A percentile compares a stretch with the other conserved stretches of the same genome.
Evolutionary conservation across 1,284 basidiomycete genomes (phyloP).

Genomic region (Omphalotus olearius): DNA sequence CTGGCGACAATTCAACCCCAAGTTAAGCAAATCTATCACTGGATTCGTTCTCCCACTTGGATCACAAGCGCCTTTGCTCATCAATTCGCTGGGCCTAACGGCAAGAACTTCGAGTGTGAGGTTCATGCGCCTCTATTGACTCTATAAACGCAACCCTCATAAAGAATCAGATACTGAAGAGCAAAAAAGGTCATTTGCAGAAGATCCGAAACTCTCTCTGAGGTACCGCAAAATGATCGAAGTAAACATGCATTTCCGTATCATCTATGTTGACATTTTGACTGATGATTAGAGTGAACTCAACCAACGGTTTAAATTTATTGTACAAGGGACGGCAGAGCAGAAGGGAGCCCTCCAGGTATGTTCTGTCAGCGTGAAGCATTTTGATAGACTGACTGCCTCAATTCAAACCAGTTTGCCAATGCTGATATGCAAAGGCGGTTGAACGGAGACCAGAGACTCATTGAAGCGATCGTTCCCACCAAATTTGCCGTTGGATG

Average conservation of each 20-base stretch:
- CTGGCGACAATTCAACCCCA: constrained; percentile 29
- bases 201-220: constrained; percentile 18
- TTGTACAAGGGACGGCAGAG: constrained; percentile 20
- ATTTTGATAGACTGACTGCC: not conserved
- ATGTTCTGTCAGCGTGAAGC: not conserved
- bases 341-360: constrained; percentile 21
- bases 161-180: constrained; percentile 18
- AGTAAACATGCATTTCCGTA: constrained; percentile 4
- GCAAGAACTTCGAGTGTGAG: constrained; percentile 11
- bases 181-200: constrained; percentile 17
- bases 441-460: constrained; percentile 15
- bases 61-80: constrained; percentile 22
- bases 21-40: constrained; percentile 25
- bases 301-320: constrained; percentile 21
- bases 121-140: no score
- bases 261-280: not conserved
- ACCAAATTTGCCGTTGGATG: constrained; percentile 20
- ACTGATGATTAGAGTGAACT: constrained; percentile 16
- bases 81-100: constrained; percentile 15
- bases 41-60: constrained; percentile 29
- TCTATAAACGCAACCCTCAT: not conserved
- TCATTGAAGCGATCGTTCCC: constrained; percentile 21
- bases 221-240: constrained; percentile 23
- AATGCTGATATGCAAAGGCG: constrained; percentile 20
- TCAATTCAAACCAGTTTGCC: constrained; percentile 12